Evolutionary conservation across 495 filamentous ascomycete genomes (phyloP).

Genomic region (Astrocystis sublimbata): DNA sequence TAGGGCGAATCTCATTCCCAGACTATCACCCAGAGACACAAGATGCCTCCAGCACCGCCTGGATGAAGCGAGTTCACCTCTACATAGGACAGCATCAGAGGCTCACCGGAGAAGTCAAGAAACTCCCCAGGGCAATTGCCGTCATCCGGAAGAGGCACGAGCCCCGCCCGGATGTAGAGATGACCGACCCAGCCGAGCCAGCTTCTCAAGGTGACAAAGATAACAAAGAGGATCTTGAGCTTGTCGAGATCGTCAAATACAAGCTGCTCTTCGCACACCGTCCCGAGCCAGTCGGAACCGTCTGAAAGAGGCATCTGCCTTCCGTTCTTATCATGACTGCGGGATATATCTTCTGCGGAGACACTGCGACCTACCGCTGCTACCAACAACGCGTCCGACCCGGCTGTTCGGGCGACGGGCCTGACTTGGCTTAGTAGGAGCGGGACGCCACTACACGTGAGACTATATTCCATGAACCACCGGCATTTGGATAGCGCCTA

Average conservation of each 20-base stretch:
- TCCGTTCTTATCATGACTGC: background rate
- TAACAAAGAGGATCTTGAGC: slow-evolving; percentile 46
- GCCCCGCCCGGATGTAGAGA: slow-evolving; percentile 26
- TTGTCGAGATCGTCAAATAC: slow-evolving; percentile 84
- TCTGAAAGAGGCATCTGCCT: slow-evolving; percentile 1
- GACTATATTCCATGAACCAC: too few relatives aligned
- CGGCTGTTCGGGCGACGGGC: background rate
- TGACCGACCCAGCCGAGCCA: slow-evolving; percentile 19
- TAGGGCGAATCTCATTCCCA: slow-evolving; percentile 81
- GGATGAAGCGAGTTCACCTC: slow-evolving; percentile 88
- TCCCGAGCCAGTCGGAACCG: slow-evolving; percentile 76
- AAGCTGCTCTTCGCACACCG: slow-evolving; percentile 85
- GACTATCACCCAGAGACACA: slow-evolving; percentile 58
- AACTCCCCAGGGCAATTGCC: slow-evolving; percentile 72
- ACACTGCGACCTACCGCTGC: background rate
- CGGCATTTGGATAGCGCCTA: too few relatives aligned
- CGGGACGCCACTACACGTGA: too few relatives aligned
- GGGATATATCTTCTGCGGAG: background rate
- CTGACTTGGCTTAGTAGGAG: background rate
- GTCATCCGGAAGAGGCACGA: slow-evolving; percentile 61
- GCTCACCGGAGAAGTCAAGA: slow-evolving; percentile 87
- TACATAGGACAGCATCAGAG: slow-evolving; percentile 90
- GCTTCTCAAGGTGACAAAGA: slow-evolving; percentile 18
- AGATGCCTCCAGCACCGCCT: slow-evolving; percentile 53
- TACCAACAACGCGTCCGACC: too few relatives aligned